Conservation (phyloP, 345 rosid species). For the Melastoma malabathricum region DNA sequence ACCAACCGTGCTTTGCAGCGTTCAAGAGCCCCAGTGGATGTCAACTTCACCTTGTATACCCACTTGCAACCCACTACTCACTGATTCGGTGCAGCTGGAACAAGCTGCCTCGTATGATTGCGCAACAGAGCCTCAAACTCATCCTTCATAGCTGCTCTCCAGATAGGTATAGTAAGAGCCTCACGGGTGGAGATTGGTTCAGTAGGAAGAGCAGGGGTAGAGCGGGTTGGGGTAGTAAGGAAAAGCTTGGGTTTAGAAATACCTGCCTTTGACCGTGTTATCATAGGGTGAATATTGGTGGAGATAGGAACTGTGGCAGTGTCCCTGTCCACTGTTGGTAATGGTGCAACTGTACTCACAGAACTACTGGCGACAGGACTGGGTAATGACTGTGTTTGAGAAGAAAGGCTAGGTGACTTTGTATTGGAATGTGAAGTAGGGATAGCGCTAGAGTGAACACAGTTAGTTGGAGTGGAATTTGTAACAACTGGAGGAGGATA, state of each 20-base stretch:
- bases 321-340: background rate
- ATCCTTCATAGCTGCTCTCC: background rate
- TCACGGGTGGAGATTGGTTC: background rate
- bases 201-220: too few relatives aligned
- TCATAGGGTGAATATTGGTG: background rate
- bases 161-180: background rate
- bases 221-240: background rate
- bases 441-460: too few relatives aligned
- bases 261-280: background rate
- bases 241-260: background rate
- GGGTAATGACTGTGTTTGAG: too few relatives aligned
- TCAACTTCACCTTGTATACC: background rate
- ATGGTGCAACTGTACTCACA: too few relatives aligned
- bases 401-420: too few relatives aligned
- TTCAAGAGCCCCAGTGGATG: background rate
- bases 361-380: too few relatives aligned
- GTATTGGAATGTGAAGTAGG: too few relatives aligned
- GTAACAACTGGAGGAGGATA: too few relatives aligned
- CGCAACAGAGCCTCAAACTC: too few relatives aligned
- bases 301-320: background rate
- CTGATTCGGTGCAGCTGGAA: background rate
- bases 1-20: background rate
- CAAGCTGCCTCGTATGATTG: background rate
- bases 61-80: background rate
- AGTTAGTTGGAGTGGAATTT: too few relatives aligned